Percentiles rank a stretch among this genome's conserved stretches.
Evolutionary conservation across 352 stramenopile genomes (phyloP).

Genomic region (Phytophthora sansomeana): DNA sequence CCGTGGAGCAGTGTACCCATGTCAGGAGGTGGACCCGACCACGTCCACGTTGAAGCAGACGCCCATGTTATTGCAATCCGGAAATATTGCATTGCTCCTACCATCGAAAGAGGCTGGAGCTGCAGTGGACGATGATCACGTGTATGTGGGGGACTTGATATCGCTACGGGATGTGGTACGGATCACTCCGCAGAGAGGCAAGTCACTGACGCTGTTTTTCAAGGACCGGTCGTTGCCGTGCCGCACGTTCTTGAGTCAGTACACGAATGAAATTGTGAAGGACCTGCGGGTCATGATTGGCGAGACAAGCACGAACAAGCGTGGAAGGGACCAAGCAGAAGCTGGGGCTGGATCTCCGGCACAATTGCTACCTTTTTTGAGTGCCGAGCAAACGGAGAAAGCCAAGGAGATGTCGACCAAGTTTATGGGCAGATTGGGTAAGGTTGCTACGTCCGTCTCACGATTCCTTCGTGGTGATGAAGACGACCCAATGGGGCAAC

Average conservation of each 20-base stretch:
- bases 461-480: constrained; percentile 76
- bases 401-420: constrained; percentile 87
- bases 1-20: constrained; percentile 70
- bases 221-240: constrained; percentile 64
- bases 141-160: constrained; percentile 75
- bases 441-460: constrained; percentile 67
- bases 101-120: constrained; percentile 22
- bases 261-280: constrained; percentile 76
- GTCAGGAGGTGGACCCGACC: constrained; percentile 68
- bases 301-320: constrained; percentile 46
- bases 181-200: constrained; percentile 78
- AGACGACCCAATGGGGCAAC: constrained; percentile 44
- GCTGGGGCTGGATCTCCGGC: constrained; percentile 31
- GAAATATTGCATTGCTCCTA: constrained; percentile 70
- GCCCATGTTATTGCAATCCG: constrained; percentile 72
- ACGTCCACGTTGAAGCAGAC: constrained; percentile 65
- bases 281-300: constrained; percentile 74
- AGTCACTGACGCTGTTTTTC: constrained; percentile 87
- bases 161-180: constrained; percentile 70
- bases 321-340: constrained; percentile 42
- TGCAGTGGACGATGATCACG: constrained; percentile 46
- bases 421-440: constrained; percentile 77
- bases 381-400: constrained; percentile 73
- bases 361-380: constrained; percentile 74
- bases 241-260: constrained; percentile 73